phyloP scores from a whole-genome alignment of 345 rosid genomes.

The Nasturtium officinale region DNA sequence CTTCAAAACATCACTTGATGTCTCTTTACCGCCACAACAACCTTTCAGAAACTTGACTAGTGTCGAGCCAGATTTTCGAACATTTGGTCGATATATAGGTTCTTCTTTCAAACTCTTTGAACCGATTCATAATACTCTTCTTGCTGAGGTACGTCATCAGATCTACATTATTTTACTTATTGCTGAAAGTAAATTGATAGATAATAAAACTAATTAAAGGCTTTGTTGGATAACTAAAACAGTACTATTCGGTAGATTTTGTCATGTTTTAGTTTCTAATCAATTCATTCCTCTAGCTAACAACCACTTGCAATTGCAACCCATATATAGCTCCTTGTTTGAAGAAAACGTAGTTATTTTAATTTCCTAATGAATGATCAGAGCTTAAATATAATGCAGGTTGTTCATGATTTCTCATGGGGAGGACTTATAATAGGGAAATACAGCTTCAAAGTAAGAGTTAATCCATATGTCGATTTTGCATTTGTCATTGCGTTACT shows the following conservation, averaged over 20 bases:
- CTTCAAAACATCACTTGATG: constrained; percentile 52
- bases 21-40: constrained; percentile 45
- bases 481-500: constrained; percentile 51
- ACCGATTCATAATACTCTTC: constrained; percentile 47
- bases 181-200: neutral
- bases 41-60: neutral
- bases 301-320: neutral
- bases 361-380: neutral
- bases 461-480: constrained; percentile 54
- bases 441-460: constrained; percentile 50
- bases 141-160: constrained; percentile 58
- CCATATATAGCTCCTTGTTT: neutral
- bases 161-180: neutral
- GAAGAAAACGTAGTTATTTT: constrained; percentile 15
- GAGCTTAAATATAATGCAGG: constrained; percentile 44
- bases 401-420: constrained; percentile 48
- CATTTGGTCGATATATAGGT: constrained; percentile 49
- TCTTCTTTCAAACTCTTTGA: constrained; percentile 51
- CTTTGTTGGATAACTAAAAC: neutral
- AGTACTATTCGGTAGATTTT: neutral
- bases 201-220: constrained; percentile 6
- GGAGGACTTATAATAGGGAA: constrained; percentile 49
- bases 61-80: constrained; percentile 47
- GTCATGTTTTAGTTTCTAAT: neutral
- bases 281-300: neutral